Percentiles rank a stretch among this genome's conserved stretches.
Evolutionary conservation across 2,329 filamentous ascomycete genomes (phyloP).

Genomic region (Hymenoscyphus infarciens): DNA sequence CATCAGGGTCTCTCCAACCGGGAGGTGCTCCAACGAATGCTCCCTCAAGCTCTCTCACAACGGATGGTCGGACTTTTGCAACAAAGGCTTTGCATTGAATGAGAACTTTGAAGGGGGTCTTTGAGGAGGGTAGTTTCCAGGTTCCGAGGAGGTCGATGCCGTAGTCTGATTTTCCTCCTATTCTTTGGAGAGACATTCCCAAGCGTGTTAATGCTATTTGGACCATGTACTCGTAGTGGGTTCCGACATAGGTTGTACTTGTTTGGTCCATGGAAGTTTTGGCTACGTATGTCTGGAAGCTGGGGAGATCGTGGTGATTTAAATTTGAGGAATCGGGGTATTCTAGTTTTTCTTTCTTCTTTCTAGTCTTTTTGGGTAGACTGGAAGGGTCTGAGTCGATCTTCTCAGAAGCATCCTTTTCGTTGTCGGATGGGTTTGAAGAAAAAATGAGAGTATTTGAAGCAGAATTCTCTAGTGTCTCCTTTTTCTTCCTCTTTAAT

Average conservation of each 20-base stretch:
- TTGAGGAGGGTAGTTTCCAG: conserved; percentile 56
- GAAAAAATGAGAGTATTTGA: background rate
- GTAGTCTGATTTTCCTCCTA: conserved; percentile 63
- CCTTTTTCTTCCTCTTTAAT: background rate
- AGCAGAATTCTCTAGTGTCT: background rate
- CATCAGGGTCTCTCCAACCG: conserved; percentile 63
- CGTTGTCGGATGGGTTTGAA: background rate
- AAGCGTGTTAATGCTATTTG: conserved; percentile 51
- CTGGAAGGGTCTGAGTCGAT: background rate
- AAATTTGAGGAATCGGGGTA: conserved; percentile 46
- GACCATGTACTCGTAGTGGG: conserved; percentile 72
- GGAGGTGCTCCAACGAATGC: conserved; percentile 69
- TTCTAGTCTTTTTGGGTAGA: background rate
- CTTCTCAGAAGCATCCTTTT: background rate
- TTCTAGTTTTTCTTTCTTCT: conserved; percentile 28
- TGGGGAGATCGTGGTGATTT: conserved; percentile 59
- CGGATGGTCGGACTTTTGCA: conserved; percentile 49
- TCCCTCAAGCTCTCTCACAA: conserved; percentile 75
- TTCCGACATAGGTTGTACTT: conserved; percentile 66
- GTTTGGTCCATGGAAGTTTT: conserved; percentile 51
- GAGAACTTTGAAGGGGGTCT: conserved; percentile 44
- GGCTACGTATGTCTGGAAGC: conserved; percentile 61
- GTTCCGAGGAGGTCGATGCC: conserved; percentile 73
- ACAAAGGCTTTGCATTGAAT: conserved; percentile 68
- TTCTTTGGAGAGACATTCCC: conserved; percentile 61